Evolutionary conservation across 2,329 filamentous ascomycete genomes (phyloP), one percentile per base, ranked within the genome.

Genomic region (Botryotinia calthae): DNA sequence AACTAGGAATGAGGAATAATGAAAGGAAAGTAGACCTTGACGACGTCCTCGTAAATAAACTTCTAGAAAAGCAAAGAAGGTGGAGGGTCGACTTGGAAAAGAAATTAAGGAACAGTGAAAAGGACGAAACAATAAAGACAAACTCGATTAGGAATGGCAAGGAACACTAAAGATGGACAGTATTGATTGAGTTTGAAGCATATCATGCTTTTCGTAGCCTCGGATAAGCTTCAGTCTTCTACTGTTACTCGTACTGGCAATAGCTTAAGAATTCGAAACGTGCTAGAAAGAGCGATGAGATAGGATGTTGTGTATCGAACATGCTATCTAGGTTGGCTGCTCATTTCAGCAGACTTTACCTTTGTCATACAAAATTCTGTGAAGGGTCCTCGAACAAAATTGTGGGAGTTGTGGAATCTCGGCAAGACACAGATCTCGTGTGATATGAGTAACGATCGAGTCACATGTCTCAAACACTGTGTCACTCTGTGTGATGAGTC

Each of bases 1-100:
- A 42, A 18, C 59, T 72, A n/a, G 70, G 70, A 61, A 68, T 59
- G 62, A 31, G 31, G 28, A 48, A 51, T 22, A 58, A 20, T 58
- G 70, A 71, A 56, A 44, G 70, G 61, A 66, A 54, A 25, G 16
- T 71, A 5, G 61, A 71, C 44, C 48, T 71, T 51, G 40, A 71
- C 28, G 70, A 71, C 12, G 12, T 56, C 25, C n/a, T 66, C 34
- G 70, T 71, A 22, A 31, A 66, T 22, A 37, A 40, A 46, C 37
- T 71, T 37, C 61, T 56, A 28, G 61, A 34, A 58, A 58, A 28
- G 7, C 48, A 71, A 66, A 65, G n/a, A 42, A 44, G 28, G 56
- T 71, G 70, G 61, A 63, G 61, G 37, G 37, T 71, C n/a, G 22
- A 54, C 44, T 34, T 66, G 25, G 70, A 71, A 58, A 58, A 20